A percentile compares a stretch with the other conserved stretches of the same genome.
Conservation (phyloP, 23 red algal species). For the Gracilaria caudata region DNA sequence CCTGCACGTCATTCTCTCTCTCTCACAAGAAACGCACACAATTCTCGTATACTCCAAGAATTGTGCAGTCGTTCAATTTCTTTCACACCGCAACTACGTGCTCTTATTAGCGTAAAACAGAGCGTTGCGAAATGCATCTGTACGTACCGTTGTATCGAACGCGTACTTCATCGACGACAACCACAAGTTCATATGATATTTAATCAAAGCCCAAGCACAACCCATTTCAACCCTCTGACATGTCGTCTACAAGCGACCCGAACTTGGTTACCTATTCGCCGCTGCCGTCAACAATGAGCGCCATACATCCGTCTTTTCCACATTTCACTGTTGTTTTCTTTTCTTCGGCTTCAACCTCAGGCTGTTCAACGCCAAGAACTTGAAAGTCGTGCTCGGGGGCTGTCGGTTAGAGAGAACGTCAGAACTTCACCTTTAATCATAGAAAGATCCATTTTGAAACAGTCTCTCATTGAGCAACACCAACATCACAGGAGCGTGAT, state of each 20-base stretch:
- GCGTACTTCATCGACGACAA: not conserved
- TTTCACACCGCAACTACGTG: not conserved
- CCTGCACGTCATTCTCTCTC: no score
- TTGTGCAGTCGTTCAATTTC: not conserved
- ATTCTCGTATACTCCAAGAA: no score
- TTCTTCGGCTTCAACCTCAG: no score
- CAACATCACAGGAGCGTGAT: no score
- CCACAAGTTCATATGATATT: not conserved
- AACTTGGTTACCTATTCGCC: not conserved
- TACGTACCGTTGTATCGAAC: constrained; percentile 1
- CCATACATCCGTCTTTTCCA: not conserved
- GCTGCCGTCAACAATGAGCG: constrained; percentile 4
- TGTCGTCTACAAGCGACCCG: not conserved
- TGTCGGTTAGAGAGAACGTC: no score
- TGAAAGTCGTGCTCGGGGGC: no score
- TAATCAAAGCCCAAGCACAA: not conserved
- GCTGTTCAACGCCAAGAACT: no score
- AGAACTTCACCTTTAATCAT: no score
- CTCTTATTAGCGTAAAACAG: not conserved
- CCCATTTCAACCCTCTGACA: not conserved
- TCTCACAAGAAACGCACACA: no score
- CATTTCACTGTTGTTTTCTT: not conserved
- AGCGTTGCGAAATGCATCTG: not conserved
- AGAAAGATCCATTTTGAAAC: no score
- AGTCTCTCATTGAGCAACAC: no score